Percentiles rank a stretch among this genome's conserved stretches.
phyloP scores from a whole-genome alignment of 345 rosid genomes.

The Cardiospermum halicacabum region DNA sequence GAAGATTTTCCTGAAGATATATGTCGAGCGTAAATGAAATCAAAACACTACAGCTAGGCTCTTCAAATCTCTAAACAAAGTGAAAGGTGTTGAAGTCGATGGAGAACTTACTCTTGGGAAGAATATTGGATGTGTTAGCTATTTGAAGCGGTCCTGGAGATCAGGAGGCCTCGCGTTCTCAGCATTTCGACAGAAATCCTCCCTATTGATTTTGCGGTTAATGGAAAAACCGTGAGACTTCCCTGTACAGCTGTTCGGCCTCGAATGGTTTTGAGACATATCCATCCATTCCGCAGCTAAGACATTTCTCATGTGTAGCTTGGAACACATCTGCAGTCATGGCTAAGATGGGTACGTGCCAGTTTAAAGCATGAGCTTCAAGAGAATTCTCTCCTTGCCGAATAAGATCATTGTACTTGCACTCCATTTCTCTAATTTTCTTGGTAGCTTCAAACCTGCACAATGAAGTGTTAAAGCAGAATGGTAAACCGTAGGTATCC shows the following conservation, averaged over 20 bases:
- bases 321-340: constrained; percentile 98
- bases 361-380: constrained; percentile 32
- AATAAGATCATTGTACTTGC: constrained; percentile 26
- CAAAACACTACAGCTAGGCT: too few relatives aligned
- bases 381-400: constrained; percentile 29
- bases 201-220: constrained; percentile 20
- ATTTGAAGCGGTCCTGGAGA: constrained; percentile 14
- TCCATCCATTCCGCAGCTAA: constrained; percentile 71
- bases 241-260: constrained; percentile 72
- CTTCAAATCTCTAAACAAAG: background rate
- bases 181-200: constrained; percentile 11
- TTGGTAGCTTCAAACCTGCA: constrained; percentile 75
- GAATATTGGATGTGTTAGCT: constrained; percentile 11
- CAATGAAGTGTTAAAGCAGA: too few relatives aligned
- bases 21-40: constrained; percentile 4
- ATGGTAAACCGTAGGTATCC: too few relatives aligned
- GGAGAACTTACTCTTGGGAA: constrained; percentile 34
- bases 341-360: constrained; percentile 75
- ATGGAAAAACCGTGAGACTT: constrained; percentile 67
- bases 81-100: background rate
- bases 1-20: constrained; percentile 25
- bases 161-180: constrained; percentile 18
- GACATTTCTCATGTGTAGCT: constrained; percentile 75
- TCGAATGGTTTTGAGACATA: constrained; percentile 95
- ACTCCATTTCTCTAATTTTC: constrained; percentile 63